Conservation (phyloP, 2,329 filamentous ascomycete species). For the Emergomyces africanus region DNA sequence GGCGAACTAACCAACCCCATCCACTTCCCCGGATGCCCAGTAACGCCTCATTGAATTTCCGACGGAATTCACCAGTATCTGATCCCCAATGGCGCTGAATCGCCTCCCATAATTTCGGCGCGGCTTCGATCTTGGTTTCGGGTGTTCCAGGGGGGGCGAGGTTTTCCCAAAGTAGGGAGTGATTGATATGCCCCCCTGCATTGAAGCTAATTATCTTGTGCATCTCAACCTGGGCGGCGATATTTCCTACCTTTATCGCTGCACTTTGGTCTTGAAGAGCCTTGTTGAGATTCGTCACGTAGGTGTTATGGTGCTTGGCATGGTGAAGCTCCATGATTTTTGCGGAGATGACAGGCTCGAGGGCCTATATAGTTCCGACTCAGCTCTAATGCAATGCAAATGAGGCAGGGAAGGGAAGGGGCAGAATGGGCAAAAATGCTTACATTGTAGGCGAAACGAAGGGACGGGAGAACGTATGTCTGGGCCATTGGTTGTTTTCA, state of each 20-base stretch:
- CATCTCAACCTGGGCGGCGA: slow-evolving; percentile 53
- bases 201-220: slow-evolving; percentile 71
- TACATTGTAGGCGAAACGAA: slow-evolving; percentile 61
- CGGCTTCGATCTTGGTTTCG: slow-evolving; percentile 42
- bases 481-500: slow-evolving; percentile 4
- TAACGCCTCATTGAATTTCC: slow-evolving; percentile 52
- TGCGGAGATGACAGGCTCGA: slow-evolving; percentile 66
- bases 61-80: slow-evolving; percentile 47
- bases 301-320: slow-evolving; percentile 85
- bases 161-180: slow-evolving; percentile 85
- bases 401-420: not conserved
- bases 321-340: slow-evolving; percentile 95
- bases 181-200: slow-evolving; percentile 86
- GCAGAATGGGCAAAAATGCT: not conserved
- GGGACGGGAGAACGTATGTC: slow-evolving; percentile 48
- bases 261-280: slow-evolving; percentile 53
- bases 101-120: slow-evolving; percentile 45
- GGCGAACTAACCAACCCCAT: slow-evolving; percentile 76
- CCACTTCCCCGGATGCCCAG: slow-evolving; percentile 69
- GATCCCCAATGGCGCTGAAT: slow-evolving; percentile 58
- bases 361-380: slow-evolving; percentile 48
- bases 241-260: slow-evolving; percentile 45
- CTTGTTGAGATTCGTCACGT: slow-evolving; percentile 77
- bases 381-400: not conserved
- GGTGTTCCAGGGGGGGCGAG: slow-evolving; percentile 48